These are phyloP conservation scores for Xanthoceras sorbifolium DNA, from an alignment of 345 rosid species.

Conservation along the genomic window DNA sequence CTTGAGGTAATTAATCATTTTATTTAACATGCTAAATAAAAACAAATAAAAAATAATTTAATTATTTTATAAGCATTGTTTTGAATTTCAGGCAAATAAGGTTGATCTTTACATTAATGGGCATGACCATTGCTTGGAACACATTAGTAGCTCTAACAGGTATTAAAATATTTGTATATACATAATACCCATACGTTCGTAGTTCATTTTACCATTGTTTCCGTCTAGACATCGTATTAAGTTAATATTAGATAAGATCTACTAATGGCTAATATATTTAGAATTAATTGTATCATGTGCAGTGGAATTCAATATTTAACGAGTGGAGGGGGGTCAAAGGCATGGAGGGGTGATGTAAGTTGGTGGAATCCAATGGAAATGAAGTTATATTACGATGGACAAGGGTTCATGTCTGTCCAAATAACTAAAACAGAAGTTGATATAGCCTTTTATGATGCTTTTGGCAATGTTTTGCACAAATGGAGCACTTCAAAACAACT, in stretches of 20 bases:
- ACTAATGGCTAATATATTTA: too few relatives aligned
- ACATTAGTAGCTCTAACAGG: conserved; percentile 23
- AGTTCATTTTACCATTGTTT: too few relatives aligned
- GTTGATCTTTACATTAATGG: conserved; percentile 36
- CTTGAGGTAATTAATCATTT: conserved; percentile 24
- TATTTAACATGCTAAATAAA: not conserved
- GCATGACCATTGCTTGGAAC: conserved; percentile 37
- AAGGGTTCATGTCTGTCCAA: conserved; percentile 20
- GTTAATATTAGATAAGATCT: too few relatives aligned
- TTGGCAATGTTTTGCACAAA: conserved; percentile 11
- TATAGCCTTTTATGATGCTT: conserved; percentile 1
- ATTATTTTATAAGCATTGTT: not conserved
- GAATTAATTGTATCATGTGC: not conserved
- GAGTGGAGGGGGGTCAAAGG: conserved; percentile 24
- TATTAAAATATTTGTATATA: not conserved
- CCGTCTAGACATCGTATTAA: too few relatives aligned
- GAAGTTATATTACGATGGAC: conserved; percentile 22
- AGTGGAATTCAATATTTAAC: conserved; percentile 22
- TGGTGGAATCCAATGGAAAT: conserved; percentile 18
- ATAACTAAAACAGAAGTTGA: conserved; percentile 3
- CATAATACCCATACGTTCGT: too few relatives aligned
- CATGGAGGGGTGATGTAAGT: conserved; percentile 17
- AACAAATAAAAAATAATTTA: not conserved
- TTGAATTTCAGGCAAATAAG: conserved; percentile 23
- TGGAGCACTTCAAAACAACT: conserved; percentile 15